Evolutionary conservation across 129 eudicot genomes (phyloP), one percentile per base, ranked within the genome.

Genomic region (Flaveria sonorensis): DNA sequence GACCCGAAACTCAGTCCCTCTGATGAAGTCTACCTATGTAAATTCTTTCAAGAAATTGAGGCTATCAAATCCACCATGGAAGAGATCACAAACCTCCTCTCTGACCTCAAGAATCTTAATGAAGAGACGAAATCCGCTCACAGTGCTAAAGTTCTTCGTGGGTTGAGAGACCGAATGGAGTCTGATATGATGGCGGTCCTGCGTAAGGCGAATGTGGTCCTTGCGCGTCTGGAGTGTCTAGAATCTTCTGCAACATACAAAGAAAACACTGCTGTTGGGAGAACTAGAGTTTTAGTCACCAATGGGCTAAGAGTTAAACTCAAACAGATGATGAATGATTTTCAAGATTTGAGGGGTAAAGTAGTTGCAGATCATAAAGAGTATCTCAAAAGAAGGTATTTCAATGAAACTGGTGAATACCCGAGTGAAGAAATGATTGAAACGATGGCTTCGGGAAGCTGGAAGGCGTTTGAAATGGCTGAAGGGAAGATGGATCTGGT

Each of bases 41-140:
- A 72, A 3, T 93, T 93, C 89, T 90, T 90, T 72, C 81, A 81
- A 78, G 88, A 90, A 90, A 88, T 88, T 6, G 97, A 88, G 0
- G 70, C 77, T 14, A 81, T 93, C 70, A 88, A 88, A 72, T 60
- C 73, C 62, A 84, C 84, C 32, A 88, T 88, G 96, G 79, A 86
- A 83, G 98, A 88, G 71, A 91, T 93, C 72, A 77, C 81, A 2
- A 80, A 72, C 56, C 97, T 93, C 56, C 84, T 88, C 5, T 26
- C 74, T 18, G 96, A 93, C 75, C 96, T 93, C 20, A 91, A 83
- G 57, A 82, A 36, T 15, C 77, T 93, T 21, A 90, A 93, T 12
- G 89, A 90, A 70, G 93, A 91, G 76, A 74, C 90, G 0, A 94
- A 94, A 76, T 78, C 88, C 32, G 48, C 92, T 53, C 87, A 81